A percentile compares a stretch with the other conserved stretches of the same genome.
phyloP scores from a whole-genome alignment of 2,329 filamentous ascomycete genomes.

The Fusarium succisae region DNA sequence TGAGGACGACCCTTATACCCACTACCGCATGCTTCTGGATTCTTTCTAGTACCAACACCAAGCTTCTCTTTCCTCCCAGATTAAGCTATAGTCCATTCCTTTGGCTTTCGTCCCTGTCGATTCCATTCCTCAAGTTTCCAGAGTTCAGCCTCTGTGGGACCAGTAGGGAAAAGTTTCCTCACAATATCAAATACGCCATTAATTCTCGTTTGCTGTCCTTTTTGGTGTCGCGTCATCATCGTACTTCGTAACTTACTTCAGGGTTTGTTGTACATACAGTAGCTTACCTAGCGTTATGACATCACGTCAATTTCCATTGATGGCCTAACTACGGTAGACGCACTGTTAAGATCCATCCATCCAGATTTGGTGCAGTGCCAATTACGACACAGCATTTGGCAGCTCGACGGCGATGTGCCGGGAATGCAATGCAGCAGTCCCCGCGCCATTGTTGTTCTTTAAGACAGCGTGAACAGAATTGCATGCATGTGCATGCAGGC shows the following conservation, averaged over 20 bases:
- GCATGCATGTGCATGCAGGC: neutral
- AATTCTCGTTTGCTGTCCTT: neutral
- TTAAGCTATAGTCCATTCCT: conserved; percentile 15
- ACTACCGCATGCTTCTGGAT: conserved; percentile 21
- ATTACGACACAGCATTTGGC: neutral
- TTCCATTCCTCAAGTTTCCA: conserved; percentile 20
- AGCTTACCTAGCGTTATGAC: neutral
- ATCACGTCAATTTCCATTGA: conserved; percentile 18
- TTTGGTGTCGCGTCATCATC: neutral
- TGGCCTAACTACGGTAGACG: neutral
- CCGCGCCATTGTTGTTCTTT: conserved; percentile 5
- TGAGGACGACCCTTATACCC: conserved; percentile 17
- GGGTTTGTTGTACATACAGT: neutral
- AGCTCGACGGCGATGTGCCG: conserved; percentile 16
- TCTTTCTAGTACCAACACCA: conserved; percentile 19
- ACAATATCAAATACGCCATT: neutral
- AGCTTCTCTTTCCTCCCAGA: conserved; percentile 15
- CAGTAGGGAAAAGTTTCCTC: conserved; percentile 8
- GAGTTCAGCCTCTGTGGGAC: neutral
- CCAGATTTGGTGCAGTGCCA: neutral
- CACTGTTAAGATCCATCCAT: conserved; percentile 4
- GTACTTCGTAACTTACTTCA: neutral
- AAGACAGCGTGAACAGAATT: neutral
- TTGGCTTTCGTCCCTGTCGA: conserved; percentile 21
- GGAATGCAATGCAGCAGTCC: conserved; percentile 31